Percentiles rank a stretch among this genome's conserved stretches.
Conservation (phyloP, 2,329 filamentous ascomycete genomes). For the Neoscytalidium dimidiatum region DNA sequence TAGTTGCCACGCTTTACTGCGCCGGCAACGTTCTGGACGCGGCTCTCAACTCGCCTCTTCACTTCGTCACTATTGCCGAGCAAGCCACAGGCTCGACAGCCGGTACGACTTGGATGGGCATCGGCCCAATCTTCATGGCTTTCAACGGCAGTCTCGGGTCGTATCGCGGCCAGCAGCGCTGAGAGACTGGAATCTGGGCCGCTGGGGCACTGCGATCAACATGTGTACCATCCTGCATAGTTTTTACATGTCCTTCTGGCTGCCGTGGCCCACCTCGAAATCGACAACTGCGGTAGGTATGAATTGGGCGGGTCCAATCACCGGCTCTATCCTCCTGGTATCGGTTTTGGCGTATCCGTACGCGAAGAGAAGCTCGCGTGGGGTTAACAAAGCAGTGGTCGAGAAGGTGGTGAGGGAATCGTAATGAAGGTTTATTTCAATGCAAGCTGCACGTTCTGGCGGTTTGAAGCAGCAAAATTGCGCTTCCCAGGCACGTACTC, state of each 20-base stretch:
- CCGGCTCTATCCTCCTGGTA: constrained; percentile 20
- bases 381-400: neutral
- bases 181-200: constrained; percentile 21
- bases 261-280: constrained; percentile 20
- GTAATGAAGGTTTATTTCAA: too few relatives aligned
- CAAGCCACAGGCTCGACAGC: constrained; percentile 37
- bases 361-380: neutral
- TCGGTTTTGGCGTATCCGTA: constrained; percentile 5
- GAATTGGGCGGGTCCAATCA: constrained; percentile 24
- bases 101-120: constrained; percentile 41
- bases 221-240: constrained; percentile 19
- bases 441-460: too few relatives aligned
- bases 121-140: constrained; percentile 35
- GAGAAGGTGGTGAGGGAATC: neutral
- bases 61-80: constrained; percentile 45
- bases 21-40: constrained; percentile 38
- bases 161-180: neutral
- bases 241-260: constrained; percentile 16
- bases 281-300: constrained; percentile 20
- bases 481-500: too few relatives aligned
- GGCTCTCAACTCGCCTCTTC: constrained; percentile 33
- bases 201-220: constrained; percentile 19
- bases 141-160: constrained; percentile 38
- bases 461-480: too few relatives aligned
- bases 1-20: constrained; percentile 43